Percentiles rank a stretch among this genome's conserved stretches.
Conservation (phyloP, 2,329 filamentous ascomycete genomes). For the Erysiphe pisi region DNA sequence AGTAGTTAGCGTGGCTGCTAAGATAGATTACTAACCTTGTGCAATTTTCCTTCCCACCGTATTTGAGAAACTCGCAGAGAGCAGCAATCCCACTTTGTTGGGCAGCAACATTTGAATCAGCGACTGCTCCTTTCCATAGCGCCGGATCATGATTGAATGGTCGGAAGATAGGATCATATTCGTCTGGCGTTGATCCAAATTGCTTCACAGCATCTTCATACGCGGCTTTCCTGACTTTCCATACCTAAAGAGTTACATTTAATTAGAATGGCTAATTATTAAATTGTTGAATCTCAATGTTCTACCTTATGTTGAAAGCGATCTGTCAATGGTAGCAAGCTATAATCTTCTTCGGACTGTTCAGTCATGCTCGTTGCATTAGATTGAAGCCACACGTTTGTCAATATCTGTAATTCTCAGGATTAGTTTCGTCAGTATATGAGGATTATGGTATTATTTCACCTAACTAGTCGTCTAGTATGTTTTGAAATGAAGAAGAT, state of each 20-base stretch:
- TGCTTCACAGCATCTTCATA: constrained; percentile 87
- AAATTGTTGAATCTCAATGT: not conserved
- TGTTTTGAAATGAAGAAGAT: too few species aligned
- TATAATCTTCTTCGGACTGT: constrained; percentile 64
- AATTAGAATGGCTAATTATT: not conserved
- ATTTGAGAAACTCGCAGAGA: constrained; percentile 86
- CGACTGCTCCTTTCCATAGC: constrained; percentile 84
- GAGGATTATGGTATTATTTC: too few species aligned
- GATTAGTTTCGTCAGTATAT: too few species aligned
- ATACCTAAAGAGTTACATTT: constrained; percentile 47
- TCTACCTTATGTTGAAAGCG: constrained; percentile 73
- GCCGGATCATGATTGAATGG: constrained; percentile 76
- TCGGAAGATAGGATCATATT: constrained; percentile 72
- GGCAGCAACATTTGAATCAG: constrained; percentile 91
- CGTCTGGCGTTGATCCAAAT: constrained; percentile 74
- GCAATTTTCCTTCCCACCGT: constrained; percentile 68
- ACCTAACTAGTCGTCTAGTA: too few species aligned
- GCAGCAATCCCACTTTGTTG: constrained; percentile 86
- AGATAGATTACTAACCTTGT: constrained; percentile 46
- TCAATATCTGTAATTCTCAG: too few species aligned
- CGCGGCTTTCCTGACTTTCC: constrained; percentile 92
- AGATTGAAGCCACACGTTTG: not conserved
- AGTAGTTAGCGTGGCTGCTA: not conserved
- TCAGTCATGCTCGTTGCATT: constrained; percentile 56
- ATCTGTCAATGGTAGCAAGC: constrained; percentile 64